A percentile compares a stretch with the other conserved stretches of the same genome.
Conservation (phyloP, 169 alveolate species). For the Plasmodium gaboni region DNA sequence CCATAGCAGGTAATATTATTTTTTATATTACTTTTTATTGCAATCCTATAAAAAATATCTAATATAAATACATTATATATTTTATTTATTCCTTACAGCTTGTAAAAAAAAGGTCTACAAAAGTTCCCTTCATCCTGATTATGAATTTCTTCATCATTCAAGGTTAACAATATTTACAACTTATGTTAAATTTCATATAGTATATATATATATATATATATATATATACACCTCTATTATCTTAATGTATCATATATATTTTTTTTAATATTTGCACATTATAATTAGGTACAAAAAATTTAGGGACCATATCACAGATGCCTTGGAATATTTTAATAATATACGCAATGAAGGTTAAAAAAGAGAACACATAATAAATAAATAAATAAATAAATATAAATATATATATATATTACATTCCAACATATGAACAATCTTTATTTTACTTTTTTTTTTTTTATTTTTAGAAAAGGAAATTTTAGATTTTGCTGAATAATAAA, state of each 20-base stretch:
- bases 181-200: too few species aligned
- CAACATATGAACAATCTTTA: too few species aligned
- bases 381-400: not conserved
- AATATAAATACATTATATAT: not conserved
- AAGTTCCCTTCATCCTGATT: constrained; percentile 82
- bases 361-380: constrained; percentile 3
- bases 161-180: constrained; percentile 58
- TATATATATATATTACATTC: constrained; percentile 1
- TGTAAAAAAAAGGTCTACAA: constrained; percentile 83
- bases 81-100: constrained; percentile 74
- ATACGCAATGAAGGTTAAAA: constrained; percentile 49
- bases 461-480: constrained; percentile 22
- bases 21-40: not conserved
- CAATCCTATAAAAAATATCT: not conserved
- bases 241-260: constrained; percentile 6
- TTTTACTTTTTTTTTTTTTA: not conserved
- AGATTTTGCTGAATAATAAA: constrained; percentile 23
- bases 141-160: constrained; percentile 82
- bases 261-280: not conserved
- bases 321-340: constrained; percentile 42
- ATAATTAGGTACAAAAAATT: constrained; percentile 32
- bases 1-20: constrained; percentile 80
- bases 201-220: not conserved
- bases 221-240: not conserved
- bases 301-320: constrained; percentile 52